Base-by-base conservation (phyloP, 805 yeast genomes). In the Danielia reshetovae region DNA sequence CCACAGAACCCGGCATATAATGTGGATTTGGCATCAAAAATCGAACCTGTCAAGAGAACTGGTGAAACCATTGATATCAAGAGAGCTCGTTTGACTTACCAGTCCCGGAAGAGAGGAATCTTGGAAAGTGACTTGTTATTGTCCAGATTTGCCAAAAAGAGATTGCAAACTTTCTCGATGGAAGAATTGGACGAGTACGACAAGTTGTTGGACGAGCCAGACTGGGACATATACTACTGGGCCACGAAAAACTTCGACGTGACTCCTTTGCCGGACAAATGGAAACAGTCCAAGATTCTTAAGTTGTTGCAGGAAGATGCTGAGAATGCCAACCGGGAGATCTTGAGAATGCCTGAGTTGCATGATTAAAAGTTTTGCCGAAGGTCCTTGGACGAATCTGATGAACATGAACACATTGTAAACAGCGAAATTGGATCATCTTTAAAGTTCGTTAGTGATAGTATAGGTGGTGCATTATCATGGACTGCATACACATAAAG, bases 141-240 rank as follows among this genome's bases (percentile, higher is more conserved):
- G 39, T 79, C 93, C 13, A 73, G 88, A 39, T 93, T 89, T 60
- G 95, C 97, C 18, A 79, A 87, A 52, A 75, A 74, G 52, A 75
- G 85, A 53, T 65, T 93, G 43, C 60, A 70, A 24, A 53, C 55
- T 0, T 73, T 93, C 68, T 67, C 72, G 9, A 59, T 65, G 40
- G 81, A 70, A 35, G 83, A 87, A 60, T 66, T 93, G 35, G 82
- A 78, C 30, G 97, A 93, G 59, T 93, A 86, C 59, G 97, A 90
- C 54, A 56, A 70, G 38, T 62, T 93, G 38, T 70, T 93, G 54
- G 95, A 93, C 59, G 95, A 90, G 60, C 77, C 90, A n/a, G 98
- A 93, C 60, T 93, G 98, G 98, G 98, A 93, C 60, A 89, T 93
- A 41, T 93, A 86, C 60, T 93, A 93, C 65, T 90, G 98, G 98